A percentile compares a stretch with the other conserved stretches of the same genome.
phyloP scores from a whole-genome alignment of 495 filamentous ascomycete genomes.

The Podospora pseudoanserina region DNA sequence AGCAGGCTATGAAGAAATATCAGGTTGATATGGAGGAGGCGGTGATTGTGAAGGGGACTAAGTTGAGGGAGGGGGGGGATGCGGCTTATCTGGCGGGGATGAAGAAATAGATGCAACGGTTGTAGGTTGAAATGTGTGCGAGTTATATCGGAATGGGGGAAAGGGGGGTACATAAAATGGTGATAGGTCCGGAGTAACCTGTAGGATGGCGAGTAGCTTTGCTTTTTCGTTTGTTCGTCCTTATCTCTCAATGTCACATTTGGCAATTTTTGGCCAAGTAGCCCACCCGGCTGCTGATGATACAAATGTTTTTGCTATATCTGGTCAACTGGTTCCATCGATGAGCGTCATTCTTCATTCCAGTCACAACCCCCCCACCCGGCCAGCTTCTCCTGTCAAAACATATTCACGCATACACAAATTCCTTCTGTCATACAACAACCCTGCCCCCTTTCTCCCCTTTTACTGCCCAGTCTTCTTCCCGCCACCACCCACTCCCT shows the following conservation, averaged over 20 bases:
- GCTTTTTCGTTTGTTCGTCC: neutral
- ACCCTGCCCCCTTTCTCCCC: too few relatives aligned
- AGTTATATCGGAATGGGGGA: neutral
- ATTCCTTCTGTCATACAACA: too few relatives aligned
- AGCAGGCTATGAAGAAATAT: conserved; percentile 64
- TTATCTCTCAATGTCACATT: too few relatives aligned
- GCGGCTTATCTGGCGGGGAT: conserved; percentile 56
- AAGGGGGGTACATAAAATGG: neutral
- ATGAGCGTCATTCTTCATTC: too few relatives aligned
- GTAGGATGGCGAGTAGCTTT: neutral
- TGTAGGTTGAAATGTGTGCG: neutral
- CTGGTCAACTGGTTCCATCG: too few relatives aligned
- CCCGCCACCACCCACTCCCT: neutral
- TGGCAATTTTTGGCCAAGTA: too few relatives aligned
- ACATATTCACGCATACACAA: too few relatives aligned
- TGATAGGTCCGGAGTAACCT: neutral
- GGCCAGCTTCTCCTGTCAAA: too few relatives aligned
- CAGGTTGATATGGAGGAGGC: conserved; percentile 59
- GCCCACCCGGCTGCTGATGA: too few relatives aligned
- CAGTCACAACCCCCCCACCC: too few relatives aligned
- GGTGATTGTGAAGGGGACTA: conserved; percentile 61
- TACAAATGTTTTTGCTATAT: too few relatives aligned
- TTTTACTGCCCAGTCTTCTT: neutral
- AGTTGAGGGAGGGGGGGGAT: conserved; percentile 64
- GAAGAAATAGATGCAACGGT: conserved; percentile 12